phyloP scores from a whole-genome alignment of 306 rosid genomes.

The Quercus glauca region DNA sequence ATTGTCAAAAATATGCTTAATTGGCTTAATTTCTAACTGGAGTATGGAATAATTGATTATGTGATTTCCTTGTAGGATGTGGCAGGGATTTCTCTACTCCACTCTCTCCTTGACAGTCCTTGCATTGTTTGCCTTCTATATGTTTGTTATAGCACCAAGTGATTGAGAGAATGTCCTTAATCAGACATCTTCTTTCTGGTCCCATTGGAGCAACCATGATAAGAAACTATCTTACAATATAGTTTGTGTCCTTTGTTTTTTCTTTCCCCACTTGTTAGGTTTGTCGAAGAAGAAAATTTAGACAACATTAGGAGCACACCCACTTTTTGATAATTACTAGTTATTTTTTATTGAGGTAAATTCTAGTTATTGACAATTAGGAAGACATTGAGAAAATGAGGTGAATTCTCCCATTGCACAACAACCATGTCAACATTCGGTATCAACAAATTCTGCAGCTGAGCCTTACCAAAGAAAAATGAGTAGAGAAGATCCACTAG shows the following conservation, averaged over 20 bases:
- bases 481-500: too few relatives aligned
- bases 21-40: not conserved
- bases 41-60: constrained; percentile 4
- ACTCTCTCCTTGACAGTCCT: constrained; percentile 79
- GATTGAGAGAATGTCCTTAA: constrained; percentile 68
- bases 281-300: constrained; percentile 30
- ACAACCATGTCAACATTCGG: too few relatives aligned
- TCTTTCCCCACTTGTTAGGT: constrained; percentile 7
- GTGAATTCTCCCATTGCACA: too few relatives aligned
- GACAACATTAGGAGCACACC: constrained; percentile 27
- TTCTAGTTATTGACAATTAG: too few relatives aligned
- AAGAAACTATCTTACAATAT: constrained; percentile 68
- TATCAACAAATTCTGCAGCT: too few relatives aligned
- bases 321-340: constrained; percentile 14
- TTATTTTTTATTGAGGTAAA: not conserved
- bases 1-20: constrained; percentile 3
- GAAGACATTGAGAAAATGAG: too few relatives aligned
- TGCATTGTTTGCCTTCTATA: constrained; percentile 65
- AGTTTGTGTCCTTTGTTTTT: constrained; percentile 18
- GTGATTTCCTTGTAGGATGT: constrained; percentile 66
- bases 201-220: constrained; percentile 35
- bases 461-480: too few relatives aligned
- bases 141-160: constrained; percentile 91
- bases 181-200: too few relatives aligned
- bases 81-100: constrained; percentile 95